A percentile compares a stretch with the other conserved stretches of the same genome.
Evolutionary conservation across 1,139 yeast species (phyloP).

Genomic region (Debaryomyces subglobosus): DNA sequence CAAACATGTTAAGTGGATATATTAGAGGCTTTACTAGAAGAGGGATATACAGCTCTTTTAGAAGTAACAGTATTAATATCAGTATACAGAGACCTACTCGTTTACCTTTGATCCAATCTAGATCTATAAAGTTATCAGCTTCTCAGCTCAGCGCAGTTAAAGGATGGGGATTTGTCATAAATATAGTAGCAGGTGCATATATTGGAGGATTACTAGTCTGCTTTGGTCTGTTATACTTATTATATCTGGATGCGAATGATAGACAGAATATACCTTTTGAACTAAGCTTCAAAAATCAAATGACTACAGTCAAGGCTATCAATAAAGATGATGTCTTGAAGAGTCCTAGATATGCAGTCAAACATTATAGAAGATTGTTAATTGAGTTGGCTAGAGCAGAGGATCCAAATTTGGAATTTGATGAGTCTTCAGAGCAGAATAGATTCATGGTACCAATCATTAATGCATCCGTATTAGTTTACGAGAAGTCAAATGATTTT

Average conservation of each 20-base stretch:
- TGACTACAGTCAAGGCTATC: slow-evolving; percentile 46
- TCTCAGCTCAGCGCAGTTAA: slow-evolving; percentile 26
- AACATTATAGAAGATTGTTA: slow-evolving; percentile 46
- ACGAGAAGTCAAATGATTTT: slow-evolving; percentile 35
- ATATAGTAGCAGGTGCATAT: slow-evolving; percentile 48
- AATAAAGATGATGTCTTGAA: slow-evolving; percentile 49
- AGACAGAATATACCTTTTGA: slow-evolving; percentile 49
- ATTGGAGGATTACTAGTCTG: slow-evolving; percentile 46
- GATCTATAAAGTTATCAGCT: slow-evolving; percentile 18
- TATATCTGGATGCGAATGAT: slow-evolving; percentile 44
- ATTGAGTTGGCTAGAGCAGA: slow-evolving; percentile 39
- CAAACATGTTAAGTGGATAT: neutral
- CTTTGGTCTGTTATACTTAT: slow-evolving; percentile 41
- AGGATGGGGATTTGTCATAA: slow-evolving; percentile 38
- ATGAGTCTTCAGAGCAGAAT: slow-evolving; percentile 26
- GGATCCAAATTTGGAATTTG: slow-evolving; percentile 28
- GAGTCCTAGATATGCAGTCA: slow-evolving; percentile 48
- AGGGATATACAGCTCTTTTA: neutral
- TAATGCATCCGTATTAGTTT: slow-evolving; percentile 31
- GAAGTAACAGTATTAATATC: neutral
- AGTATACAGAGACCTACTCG: neutral
- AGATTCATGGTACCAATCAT: slow-evolving; percentile 39
- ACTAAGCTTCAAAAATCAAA: slow-evolving; percentile 34
- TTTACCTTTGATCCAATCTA: slow-evolving; percentile 4
- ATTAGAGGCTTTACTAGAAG: slow-evolving; percentile 1